Conservation (phyloP, 2,329 filamentous ascomycete genomes). For the Fusarium sacchari region DNA sequence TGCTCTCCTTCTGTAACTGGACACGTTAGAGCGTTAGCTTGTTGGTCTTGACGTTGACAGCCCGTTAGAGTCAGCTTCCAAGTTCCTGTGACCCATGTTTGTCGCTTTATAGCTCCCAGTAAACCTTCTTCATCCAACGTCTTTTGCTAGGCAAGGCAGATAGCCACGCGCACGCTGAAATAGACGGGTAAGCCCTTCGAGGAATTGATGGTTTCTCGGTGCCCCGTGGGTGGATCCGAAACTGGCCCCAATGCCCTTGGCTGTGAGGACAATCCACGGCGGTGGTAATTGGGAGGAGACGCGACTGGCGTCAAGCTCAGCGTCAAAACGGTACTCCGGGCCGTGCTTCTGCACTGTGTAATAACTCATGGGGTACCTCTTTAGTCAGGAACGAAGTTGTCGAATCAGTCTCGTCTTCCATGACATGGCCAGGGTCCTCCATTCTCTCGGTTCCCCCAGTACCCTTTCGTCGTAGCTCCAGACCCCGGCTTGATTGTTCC, state of each 20-base stretch:
- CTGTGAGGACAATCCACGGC: constrained; percentile 28
- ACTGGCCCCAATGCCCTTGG: constrained; percentile 30
- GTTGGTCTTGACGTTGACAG: constrained; percentile 28
- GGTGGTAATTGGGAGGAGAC: constrained; percentile 30
- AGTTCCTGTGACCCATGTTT: not conserved
- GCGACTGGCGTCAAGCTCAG: constrained; percentile 31
- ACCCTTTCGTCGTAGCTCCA: not conserved
- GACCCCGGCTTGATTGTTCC: constrained; percentile 4
- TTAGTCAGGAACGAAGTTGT: constrained; percentile 26
- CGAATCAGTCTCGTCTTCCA: constrained; percentile 25
- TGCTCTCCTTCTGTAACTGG: constrained; percentile 20
- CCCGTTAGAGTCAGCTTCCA: constrained; percentile 1
- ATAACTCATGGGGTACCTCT: constrained; percentile 12
- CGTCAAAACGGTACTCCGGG: constrained; percentile 30
- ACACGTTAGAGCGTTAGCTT: constrained; percentile 14
- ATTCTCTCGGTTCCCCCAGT: constrained; percentile 39
- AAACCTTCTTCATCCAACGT: constrained; percentile 13
- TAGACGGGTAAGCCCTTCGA: constrained; percentile 7
- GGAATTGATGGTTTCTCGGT: constrained; percentile 23
- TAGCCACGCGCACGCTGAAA: constrained; percentile 19
- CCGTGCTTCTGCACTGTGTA: constrained; percentile 38
- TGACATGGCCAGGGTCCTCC: constrained; percentile 31
- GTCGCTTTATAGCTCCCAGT: constrained; percentile 7
- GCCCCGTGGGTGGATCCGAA: constrained; percentile 27
- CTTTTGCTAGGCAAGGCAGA: not conserved